Conservation (phyloP, 2,329 filamentous ascomycete species). For the Botryotinia narcissicola region DNA sequence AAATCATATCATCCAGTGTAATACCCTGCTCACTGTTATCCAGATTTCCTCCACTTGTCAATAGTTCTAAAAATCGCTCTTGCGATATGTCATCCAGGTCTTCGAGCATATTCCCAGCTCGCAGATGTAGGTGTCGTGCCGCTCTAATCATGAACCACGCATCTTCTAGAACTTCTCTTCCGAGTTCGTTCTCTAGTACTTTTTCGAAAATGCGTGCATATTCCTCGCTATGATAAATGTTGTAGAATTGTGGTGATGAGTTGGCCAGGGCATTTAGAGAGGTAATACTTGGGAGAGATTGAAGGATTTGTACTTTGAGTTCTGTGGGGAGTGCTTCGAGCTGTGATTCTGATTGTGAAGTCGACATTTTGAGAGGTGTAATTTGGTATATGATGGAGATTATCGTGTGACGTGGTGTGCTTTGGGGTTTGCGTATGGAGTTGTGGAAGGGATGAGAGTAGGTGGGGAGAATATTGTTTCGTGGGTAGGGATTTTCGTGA, state of each 20-base stretch:
- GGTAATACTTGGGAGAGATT: not conserved
- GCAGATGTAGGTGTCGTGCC: not conserved
- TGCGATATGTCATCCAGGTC: not conserved
- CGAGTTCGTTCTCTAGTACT: not conserved
- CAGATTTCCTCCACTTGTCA: not conserved
- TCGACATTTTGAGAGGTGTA: not conserved
- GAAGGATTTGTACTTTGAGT: not conserved
- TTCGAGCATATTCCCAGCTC: accelerated
- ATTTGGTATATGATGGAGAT: not conserved
- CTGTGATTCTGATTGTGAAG: not conserved
- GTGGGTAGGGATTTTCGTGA: not conserved
- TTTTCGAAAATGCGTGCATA: not conserved
- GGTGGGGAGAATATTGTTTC: too few relatives aligned
- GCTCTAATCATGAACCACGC: not conserved
- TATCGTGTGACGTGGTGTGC: not conserved
- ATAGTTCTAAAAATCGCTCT: not conserved
- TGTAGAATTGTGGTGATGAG: not conserved
- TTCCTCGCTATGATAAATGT: not conserved
- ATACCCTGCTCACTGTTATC: not conserved
- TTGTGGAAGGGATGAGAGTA: not conserved
- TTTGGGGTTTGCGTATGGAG: not conserved
- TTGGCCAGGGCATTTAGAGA: not conserved
- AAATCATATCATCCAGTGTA: not conserved
- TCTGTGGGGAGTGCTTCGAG: not conserved
- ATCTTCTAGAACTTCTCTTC: not conserved